A percentile compares a stretch with the other conserved stretches of the same genome.
These are phyloP conservation scores for Tilletia walkeri DNA, from an alignment of 1,284 basidiomycete species.

Conservation along the genomic window DNA sequence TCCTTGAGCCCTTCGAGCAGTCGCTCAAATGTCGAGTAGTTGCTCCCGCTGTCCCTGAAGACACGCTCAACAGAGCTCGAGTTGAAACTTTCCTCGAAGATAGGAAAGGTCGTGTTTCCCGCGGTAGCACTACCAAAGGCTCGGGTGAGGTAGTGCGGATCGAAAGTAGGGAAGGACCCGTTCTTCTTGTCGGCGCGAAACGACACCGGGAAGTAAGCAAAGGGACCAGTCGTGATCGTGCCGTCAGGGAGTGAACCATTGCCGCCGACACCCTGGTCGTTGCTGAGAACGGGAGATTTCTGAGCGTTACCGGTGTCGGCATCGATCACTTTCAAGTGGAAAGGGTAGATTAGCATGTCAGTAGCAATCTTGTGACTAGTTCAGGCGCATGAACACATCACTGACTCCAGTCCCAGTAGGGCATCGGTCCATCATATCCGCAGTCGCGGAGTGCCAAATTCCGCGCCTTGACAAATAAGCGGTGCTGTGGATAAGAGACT, in stretches of 20 bases:
- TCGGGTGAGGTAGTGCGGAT: background rate
- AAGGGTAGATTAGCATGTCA: background rate
- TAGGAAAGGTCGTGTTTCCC: conserved; percentile 3
- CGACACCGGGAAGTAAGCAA: conserved; percentile 1
- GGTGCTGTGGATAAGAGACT: background rate
- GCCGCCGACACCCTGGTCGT: background rate
- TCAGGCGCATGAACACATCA: background rate
- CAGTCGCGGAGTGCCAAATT: background rate
- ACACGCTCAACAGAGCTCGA: background rate
- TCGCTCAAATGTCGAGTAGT: background rate
- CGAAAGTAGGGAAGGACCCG: too few relatives aligned
- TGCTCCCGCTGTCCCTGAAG: background rate
- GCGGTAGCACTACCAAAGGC: background rate
- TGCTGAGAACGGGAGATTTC: background rate
- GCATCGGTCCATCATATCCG: conserved; percentile 9
- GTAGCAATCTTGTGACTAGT: background rate
- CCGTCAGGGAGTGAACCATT: background rate
- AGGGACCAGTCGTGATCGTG: conserved; percentile 6
- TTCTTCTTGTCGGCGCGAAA: background rate
- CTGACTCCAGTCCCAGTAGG: conserved; percentile 8
- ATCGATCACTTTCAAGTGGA: background rate
- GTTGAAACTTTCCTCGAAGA: conserved; percentile 9
- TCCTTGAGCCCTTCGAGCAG: background rate
- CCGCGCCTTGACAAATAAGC: background rate
- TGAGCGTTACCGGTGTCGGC: background rate